Base-by-base conservation (phyloP, 75 land plant genomes). In the Selaginella tamariscina region DNA sequence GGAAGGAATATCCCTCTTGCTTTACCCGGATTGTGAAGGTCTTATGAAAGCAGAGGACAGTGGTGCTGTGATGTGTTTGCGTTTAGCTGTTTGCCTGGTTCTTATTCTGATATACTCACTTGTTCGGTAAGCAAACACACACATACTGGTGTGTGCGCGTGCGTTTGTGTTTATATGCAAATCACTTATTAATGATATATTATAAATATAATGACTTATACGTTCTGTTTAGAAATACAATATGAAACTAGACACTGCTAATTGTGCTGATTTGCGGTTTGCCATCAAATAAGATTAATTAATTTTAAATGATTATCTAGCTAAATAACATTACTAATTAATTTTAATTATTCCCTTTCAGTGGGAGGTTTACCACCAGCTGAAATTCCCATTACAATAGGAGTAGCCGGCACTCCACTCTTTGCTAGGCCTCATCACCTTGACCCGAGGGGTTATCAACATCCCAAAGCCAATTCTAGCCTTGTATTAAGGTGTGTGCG, bases 21-120 rank as follows among this genome's bases (percentile, higher is more conserved):
- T 59, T n/a, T 59, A 59, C 26, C 62, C 62, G 21, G 62, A n/a
- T 59, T 59, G 62, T n/a, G 62, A 23, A 23, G 62, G 62, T n/a
- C 21, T 27, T 59, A 9, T 59, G 26, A 59, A 23, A 21, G 24
- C 21, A 2, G n/a, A 26, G 62, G 62, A 9, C 62, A 59, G 62
- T 59, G 62, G 23, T 59, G 5, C 26, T 59, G 23, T 21, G 62
- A 59, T n/a, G 21, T 59, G 8, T 59, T 59, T 59, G 23, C 27
- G 23, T 27, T 59, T 27, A 59, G 62, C 62, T 59, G 62, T n/a
- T 59, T 59, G 24, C 62, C 62, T 9, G 62, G 62, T 5, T 21
- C 23, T n/a, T 59, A 59, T 23, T 23, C 62, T 8, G 62, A 59
- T n/a, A 26, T 59, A 2, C 21, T 59, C 5, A 59, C 62, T 2